Conservation (phyloP, 176 grass and related monocot species). For the Carex kokanica region DNA sequence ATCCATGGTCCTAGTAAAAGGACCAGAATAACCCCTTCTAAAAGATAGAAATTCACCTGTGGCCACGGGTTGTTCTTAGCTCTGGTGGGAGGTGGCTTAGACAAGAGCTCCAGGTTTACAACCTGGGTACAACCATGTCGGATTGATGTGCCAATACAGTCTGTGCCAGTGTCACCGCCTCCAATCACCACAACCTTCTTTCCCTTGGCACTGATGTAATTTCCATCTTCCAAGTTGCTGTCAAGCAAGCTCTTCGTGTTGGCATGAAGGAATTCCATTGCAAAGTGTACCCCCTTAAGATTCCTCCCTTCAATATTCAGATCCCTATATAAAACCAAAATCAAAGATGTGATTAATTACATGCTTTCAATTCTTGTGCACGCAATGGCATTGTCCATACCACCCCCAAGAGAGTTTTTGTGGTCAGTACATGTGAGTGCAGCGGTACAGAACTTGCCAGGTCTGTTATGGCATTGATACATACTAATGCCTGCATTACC, state of each 20-base stretch:
- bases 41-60: conserved; percentile 47
- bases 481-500: background rate
- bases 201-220: conserved; percentile 92
- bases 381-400: background rate
- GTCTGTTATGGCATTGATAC: background rate
- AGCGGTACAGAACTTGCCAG: background rate
- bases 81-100: conserved; percentile 70
- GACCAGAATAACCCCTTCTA: background rate
- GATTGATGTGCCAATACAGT: conserved; percentile 92
- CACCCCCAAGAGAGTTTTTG: background rate
- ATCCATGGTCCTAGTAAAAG: background rate
- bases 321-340: conserved; percentile 52
- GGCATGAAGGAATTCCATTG: conserved; percentile 95
- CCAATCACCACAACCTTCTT: conserved; percentile 99
- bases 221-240: conserved; percentile 89
- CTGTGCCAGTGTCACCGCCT: conserved; percentile 94
- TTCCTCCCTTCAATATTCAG: conserved; percentile 73
- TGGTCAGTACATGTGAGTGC: background rate
- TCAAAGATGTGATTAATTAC: conserved; percentile 2
- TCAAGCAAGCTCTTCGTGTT: conserved; percentile 98
- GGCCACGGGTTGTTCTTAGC: conserved; percentile 86
- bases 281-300: conserved; percentile 83
- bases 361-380: background rate
- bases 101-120: conserved; percentile 82
- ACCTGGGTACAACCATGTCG: conserved; percentile 83